These are phyloP conservation scores for Teunomyces gatunensis DNA, from an alignment of 805 yeast species.

Conservation along the genomic window DNA sequence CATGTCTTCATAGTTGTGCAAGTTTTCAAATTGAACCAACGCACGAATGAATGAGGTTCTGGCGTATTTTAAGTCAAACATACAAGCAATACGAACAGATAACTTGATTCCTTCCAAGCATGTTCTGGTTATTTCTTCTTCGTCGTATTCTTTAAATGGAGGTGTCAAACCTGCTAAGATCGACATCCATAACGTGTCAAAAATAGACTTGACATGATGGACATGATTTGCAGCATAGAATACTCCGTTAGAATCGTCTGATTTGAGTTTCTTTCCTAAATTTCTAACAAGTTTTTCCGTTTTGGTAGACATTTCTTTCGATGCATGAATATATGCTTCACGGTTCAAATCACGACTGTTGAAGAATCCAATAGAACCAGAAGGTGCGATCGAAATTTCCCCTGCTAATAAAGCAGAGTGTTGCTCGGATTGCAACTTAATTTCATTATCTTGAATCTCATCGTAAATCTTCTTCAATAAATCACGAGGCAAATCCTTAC, in stretches of 20 bases:
- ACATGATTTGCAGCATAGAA: slow-evolving; percentile 83
- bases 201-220: slow-evolving; percentile 89
- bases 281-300: slow-evolving; percentile 80
- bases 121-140: slow-evolving; percentile 59
- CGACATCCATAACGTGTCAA: slow-evolving; percentile 96
- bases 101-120: slow-evolving; percentile 85
- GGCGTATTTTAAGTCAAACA: slow-evolving; percentile 80
- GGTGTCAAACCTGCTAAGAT: slow-evolving; percentile 91
- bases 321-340: slow-evolving; percentile 90
- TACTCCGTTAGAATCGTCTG: slow-evolving; percentile 38
- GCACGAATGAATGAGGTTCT: slow-evolving; percentile 89
- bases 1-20: slow-evolving; percentile 77
- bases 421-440: slow-evolving; percentile 88
- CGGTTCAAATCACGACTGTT: slow-evolving; percentile 66
- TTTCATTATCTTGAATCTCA: slow-evolving; percentile 82
- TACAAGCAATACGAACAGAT: slow-evolving; percentile 78
- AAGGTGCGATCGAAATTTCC: slow-evolving; percentile 35
- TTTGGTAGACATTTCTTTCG: slow-evolving; percentile 85
- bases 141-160: slow-evolving; percentile 86
- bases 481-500: slow-evolving; percentile 75
- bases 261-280: slow-evolving; percentile 49
- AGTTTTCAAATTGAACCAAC: slow-evolving; percentile 78
- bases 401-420: slow-evolving; percentile 84
- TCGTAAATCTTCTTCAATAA: slow-evolving; percentile 65
- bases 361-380: slow-evolving; percentile 52